Base-by-base conservation (phyloP, 2,329 filamentous ascomycete species). In the Fusarium nematophilum region DNA sequence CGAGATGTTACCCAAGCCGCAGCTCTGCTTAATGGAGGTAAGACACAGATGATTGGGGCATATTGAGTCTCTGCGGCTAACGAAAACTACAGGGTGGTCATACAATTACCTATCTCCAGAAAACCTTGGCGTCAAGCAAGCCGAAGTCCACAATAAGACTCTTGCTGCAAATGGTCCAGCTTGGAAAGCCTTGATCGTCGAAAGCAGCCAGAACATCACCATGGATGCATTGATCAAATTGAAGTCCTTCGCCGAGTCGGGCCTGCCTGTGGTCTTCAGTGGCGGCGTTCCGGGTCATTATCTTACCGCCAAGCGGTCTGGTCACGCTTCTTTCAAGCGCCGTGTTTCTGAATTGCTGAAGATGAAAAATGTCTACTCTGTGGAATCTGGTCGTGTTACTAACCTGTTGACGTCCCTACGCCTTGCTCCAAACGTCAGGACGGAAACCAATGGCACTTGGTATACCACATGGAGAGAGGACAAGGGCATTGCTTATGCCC, bases 21-120 rank as follows among this genome's bases (percentile, higher is more conserved):
- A n/a, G n/a, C n/a, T n/a, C n/a, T n/a, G n/a, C n/a, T n/a, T n/a
- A n/a, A n/a, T n/a, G n/a, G n/a, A n/a, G n/a, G n/a, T n/a, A n/a
- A n/a, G n/a, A n/a, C n/a, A n/a, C n/a, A n/a, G n/a, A n/a, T n/a
- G n/a, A n/a, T n/a, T n/a, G n/a, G n/a, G n/a, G n/a, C n/a, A n/a
- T n/a, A n/a, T n/a, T n/a, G n/a, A n/a, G n/a, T n/a, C n/a, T n/a
- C n/a, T n/a, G n/a, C n/a, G n/a, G n/a, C n/a, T n/a, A n/a, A n/a
- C n/a, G n/a, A n/a, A n/a, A n/a, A n/a, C n/a, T n/a, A n/a, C 1
- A 25, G 48, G 48, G 23, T 53, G 49, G 49, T 39, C 49, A 30
- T 53, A 40, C 14, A 27, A 15, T 4, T 53, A 46, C 13, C 26
- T 53, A 10, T 39, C 49, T 2, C 37, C 49, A 3, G 34, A 46